Percentiles rank a stretch among this genome's conserved stretches.
phyloP scores from a whole-genome alignment of 371 early-diverging fungal species.

The Lichtheimia hyalospora region DNA sequence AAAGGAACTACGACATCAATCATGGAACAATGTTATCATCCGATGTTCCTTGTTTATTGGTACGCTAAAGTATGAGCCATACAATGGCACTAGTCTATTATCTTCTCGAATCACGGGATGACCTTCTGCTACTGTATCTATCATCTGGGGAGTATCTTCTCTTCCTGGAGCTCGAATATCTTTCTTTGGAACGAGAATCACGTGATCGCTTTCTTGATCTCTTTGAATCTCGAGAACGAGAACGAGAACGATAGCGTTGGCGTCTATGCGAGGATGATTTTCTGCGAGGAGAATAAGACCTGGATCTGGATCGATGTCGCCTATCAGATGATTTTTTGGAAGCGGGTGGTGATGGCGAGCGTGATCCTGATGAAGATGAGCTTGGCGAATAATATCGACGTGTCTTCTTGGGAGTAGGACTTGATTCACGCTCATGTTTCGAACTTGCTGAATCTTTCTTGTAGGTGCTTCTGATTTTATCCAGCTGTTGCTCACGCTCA shows the following conservation, averaged over 20 bases:
- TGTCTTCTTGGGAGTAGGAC: not conserved
- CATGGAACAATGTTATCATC: no score
- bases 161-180: slow-evolving; percentile 7
- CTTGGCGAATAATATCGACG: slow-evolving; percentile 16
- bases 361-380: slow-evolving; percentile 11
- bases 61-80: slow-evolving; percentile 73
- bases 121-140: slow-evolving; percentile 72
- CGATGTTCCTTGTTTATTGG: no score
- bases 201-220: not conserved
- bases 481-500: slow-evolving; percentile 30
- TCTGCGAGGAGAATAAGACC: no score
- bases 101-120: slow-evolving; percentile 24
- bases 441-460: slow-evolving; percentile 9
- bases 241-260: no score
- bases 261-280: no score
- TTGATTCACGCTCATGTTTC: slow-evolving; percentile 1
- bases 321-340: no score
- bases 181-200: not conserved
- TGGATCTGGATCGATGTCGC: no score
- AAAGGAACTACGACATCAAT: no score
- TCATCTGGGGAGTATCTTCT: slow-evolving; percentile 57
- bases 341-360: slow-evolving; percentile 11
- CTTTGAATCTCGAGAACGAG: not conserved
- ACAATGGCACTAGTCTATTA: slow-evolving; percentile 10
- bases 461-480: not conserved